Evolutionary conservation across 768 basidiomycete genomes (phyloP).

Genomic region (Xerocomus potaroensis): DNA sequence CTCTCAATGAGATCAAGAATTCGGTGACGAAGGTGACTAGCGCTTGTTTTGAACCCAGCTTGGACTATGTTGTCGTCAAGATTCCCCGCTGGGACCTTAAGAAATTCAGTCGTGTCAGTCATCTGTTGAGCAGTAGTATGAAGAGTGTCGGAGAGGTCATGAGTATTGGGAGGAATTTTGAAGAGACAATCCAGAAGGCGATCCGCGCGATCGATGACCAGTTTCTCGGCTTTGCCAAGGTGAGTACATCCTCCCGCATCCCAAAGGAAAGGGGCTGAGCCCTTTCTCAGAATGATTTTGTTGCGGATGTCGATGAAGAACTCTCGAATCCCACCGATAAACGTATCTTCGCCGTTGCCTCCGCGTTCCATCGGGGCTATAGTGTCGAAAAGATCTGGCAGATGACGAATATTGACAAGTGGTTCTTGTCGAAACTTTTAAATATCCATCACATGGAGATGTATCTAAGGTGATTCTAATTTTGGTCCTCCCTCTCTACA

Average conservation of each 20-base stretch:
- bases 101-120: conserved; percentile 94
- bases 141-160: conserved; percentile 99
- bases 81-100: conserved; percentile 99
- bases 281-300: conserved; percentile 68
- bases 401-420: conserved; percentile 98
- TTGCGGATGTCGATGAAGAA: conserved; percentile 90
- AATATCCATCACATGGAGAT: conserved; percentile 82
- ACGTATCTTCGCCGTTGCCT: conserved; percentile 93
- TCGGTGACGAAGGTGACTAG: conserved; percentile 94
- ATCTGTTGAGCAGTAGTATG: conserved; percentile 91
- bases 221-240: conserved; percentile 90
- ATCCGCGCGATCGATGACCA: conserved; percentile 95
- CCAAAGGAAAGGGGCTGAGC: background rate
- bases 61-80: conserved; percentile 98
- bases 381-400: conserved; percentile 95
- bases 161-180: conserved; percentile 97
- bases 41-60: conserved; percentile 96
- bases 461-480: conserved; percentile 54
- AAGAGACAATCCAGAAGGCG: conserved; percentile 98
- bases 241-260: conserved; percentile 19
- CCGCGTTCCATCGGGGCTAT: conserved; percentile 90
- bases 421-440: conserved; percentile 91
- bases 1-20: conserved; percentile 97
- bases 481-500: background rate
- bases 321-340: conserved; percentile 93